Evolutionary conservation across 805 yeast genomes (phyloP), one percentile per base, ranked within the genome.

Genomic region (Saccharomycopsis sp.): DNA sequence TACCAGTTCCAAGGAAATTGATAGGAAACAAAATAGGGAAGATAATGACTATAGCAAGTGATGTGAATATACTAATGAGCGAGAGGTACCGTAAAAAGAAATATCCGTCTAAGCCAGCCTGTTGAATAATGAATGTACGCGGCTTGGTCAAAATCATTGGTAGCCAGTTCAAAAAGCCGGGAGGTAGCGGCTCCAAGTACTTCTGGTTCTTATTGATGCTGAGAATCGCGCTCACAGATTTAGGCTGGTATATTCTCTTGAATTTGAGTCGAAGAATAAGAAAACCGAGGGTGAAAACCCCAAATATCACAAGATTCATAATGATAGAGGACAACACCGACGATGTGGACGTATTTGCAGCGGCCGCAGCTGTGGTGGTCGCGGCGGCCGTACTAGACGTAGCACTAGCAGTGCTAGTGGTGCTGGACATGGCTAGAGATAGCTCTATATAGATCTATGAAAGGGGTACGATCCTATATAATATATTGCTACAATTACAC

Each of bases 21-120:
- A 93, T 77, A 0, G 98, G 94, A n/a, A 94, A 76, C 57, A 93
- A 73, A 54, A 93, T 78, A 5, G 87, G 84, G 77, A 81, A 83
- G 3, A 83, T 73, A 29, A 83, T 65, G 2, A 79, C 34, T 57
- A 82, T 70, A 2, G 89, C 87, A 51, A 83, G 73, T 1, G 83
- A 76, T 58, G 84, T 81, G 47, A 83, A 68, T 3, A 74, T 61
- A 12, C 81, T 74, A 62, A 89, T 74, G 42, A 87, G 66, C 54
- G 81, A 77, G 29, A 94, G 70, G 68, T 87, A 94, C 64, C 99
- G 78, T 62, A 91, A 73, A 70, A 92, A 93, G 68, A 94, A 85
- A 74, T 89, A 93, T 3, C 97, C 97, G 69, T 93, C 98, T n/a
- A 93, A 69, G 17, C 97, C 98, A 20, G 94, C 86, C 66, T 93